Evolutionary conservation across 2,329 filamentous ascomycete species (phyloP).

Genomic region (Fusarium sp.): DNA sequence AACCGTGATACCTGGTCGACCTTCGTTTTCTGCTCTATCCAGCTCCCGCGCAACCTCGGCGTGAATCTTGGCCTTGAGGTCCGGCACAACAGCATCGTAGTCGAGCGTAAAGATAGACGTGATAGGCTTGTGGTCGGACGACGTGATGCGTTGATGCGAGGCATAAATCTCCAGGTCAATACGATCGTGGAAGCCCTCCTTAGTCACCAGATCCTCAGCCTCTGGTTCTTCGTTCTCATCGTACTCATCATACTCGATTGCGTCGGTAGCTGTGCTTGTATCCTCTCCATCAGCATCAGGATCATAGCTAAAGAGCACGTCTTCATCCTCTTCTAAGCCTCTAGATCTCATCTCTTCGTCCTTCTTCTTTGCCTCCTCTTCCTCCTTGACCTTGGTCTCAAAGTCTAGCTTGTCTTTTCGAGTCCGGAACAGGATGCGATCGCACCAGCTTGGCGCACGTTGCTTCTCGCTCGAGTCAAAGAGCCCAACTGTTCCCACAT

Average conservation of each 20-base stretch:
- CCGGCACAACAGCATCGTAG: conserved; percentile 87
- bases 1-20: conserved; percentile 82
- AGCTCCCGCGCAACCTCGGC: conserved; percentile 88
- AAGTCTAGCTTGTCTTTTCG: conserved; percentile 75
- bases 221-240: conserved; percentile 59
- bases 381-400: conserved; percentile 71
- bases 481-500: conserved; percentile 88
- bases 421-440: conserved; percentile 89
- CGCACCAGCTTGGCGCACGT: conserved; percentile 94
- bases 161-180: conserved; percentile 76
- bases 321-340: conserved; percentile 84
- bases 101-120: conserved; percentile 84
- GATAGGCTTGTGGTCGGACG: conserved; percentile 95
- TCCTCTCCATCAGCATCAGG: conserved; percentile 77
- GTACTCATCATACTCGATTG: conserved; percentile 70
- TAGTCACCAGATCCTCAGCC: conserved; percentile 63
- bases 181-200: conserved; percentile 66
- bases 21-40: conserved; percentile 92
- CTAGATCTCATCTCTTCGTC: conserved; percentile 88
- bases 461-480: conserved; percentile 98
- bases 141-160: conserved; percentile 88
- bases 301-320: conserved; percentile 90
- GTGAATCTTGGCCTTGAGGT: conserved; percentile 84
- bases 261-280: conserved; percentile 37
- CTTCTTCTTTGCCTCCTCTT: conserved; percentile 73